A percentile compares a stretch with the other conserved stretches of the same genome.
Evolutionary conservation across 345 rosid species (phyloP).

Genomic region (Rhodomyrtus tomentosa): DNA sequence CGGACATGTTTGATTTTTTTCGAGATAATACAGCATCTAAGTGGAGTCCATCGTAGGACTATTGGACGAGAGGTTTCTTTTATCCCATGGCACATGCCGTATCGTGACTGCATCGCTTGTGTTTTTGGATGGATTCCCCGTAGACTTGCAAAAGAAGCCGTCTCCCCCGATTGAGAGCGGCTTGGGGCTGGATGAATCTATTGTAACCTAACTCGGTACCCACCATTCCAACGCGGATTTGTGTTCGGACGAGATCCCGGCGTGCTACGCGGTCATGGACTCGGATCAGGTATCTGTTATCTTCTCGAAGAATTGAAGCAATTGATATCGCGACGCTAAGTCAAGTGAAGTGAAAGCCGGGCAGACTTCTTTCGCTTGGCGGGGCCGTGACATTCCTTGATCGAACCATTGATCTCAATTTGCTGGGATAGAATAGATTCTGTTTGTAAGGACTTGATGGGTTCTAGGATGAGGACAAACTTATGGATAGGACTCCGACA

Average conservation of each 20-base stretch:
- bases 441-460: not conserved
- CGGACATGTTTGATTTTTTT: not conserved
- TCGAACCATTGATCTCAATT: not conserved
- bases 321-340: not conserved
- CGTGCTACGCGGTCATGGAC: not conserved
- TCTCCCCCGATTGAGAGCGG: not conserved
- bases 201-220: not conserved
- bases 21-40: not conserved
- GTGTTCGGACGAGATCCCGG: not conserved
- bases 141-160: not conserved
- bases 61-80: not conserved
- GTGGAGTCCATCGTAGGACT: not conserved
- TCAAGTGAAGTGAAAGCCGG: not conserved
- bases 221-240: not conserved
- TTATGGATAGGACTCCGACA: not conserved
- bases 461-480: not conserved
- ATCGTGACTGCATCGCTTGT: not conserved
- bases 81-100: not conserved
- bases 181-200: not conserved
- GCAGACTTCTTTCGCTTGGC: not conserved
- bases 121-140: not conserved
- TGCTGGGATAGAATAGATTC: not conserved
- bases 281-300: not conserved
- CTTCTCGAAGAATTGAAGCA: not conserved
- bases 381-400: not conserved